Evolutionary conservation across 23 red algal species (phyloP).

Genomic region (Rhodosorus marinus): DNA sequence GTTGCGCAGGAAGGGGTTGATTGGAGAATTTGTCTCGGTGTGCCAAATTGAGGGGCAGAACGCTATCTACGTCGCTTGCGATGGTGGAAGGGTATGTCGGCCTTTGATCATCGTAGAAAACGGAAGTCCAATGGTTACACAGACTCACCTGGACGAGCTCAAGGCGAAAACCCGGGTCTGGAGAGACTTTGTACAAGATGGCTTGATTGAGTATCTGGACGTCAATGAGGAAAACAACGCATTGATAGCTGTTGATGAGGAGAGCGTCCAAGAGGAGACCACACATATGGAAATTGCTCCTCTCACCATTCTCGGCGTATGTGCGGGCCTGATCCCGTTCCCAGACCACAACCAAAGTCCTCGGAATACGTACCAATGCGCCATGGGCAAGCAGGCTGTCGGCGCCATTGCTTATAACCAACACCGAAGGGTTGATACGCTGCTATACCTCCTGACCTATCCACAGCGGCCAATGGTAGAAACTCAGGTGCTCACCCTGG

Average conservation of each 20-base stretch:
- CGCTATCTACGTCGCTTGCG: constrained; percentile 57
- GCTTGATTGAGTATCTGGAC: constrained; percentile 93
- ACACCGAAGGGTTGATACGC: constrained; percentile 67
- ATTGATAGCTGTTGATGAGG: constrained; percentile 48
- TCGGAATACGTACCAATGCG: constrained; percentile 96
- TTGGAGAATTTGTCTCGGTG: constrained; percentile 80
- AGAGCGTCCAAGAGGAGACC: constrained; percentile 27
- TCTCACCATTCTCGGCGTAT: constrained; percentile 76
- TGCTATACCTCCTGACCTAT: constrained; percentile 71
- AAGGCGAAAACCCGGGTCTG: constrained; percentile 29
- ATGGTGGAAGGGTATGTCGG: constrained; percentile 76
- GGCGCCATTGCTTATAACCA: constrained; percentile 90
- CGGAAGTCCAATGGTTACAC: constrained; percentile 22
- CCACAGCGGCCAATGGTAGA: constrained; percentile 76
- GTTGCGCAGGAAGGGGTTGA: constrained; percentile 29
- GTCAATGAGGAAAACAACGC: constrained; percentile 95
- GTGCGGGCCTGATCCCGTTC: constrained; percentile 84
- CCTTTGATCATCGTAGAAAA: constrained; percentile 79
- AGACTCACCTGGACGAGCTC: constrained; percentile 41
- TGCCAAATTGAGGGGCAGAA: constrained; percentile 39
- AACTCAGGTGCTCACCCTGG: constrained; percentile 31
- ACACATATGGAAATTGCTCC: constrained; percentile 90
- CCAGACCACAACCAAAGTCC: constrained; percentile 94
- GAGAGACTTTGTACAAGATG: constrained; percentile 62
- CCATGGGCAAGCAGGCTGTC: constrained; percentile 95